A percentile compares a stretch with the other conserved stretches of the same genome.
Evolutionary conservation across 305 asterid genomes (phyloP).

Genomic region (Fraxinus paxiana): DNA sequence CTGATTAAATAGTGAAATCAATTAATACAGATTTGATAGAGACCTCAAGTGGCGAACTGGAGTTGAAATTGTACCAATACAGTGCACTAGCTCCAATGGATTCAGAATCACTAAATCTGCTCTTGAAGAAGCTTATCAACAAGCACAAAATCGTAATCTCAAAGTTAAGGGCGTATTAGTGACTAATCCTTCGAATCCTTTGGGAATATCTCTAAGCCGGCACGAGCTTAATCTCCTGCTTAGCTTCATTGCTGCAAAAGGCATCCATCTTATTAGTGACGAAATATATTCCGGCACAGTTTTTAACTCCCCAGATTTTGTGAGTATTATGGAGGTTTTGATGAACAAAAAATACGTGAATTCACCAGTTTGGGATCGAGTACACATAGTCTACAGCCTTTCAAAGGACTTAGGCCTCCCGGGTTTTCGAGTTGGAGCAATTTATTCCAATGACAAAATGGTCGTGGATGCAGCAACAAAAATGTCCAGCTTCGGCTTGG

Average conservation of each 20-base stretch:
- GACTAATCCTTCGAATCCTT: not conserved
- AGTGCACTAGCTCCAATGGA: constrained; percentile 7
- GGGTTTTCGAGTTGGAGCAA: constrained; percentile 26
- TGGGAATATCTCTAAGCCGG: not conserved
- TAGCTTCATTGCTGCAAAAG: constrained; percentile 2
- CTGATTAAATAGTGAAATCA: not conserved
- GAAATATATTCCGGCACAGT: constrained; percentile 30
- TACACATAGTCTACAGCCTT: constrained; percentile 30
- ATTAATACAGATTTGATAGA: constrained; percentile 13
- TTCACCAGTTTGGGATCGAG: constrained; percentile 20
- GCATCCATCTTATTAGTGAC: constrained; percentile 29
- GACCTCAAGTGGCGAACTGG: constrained; percentile 12
- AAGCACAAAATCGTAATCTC: not conserved
- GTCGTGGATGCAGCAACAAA: constrained; percentile 18
- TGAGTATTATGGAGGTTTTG: constrained; percentile 26
- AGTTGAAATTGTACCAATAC: constrained; percentile 11
- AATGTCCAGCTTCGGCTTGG: constrained; percentile 19
- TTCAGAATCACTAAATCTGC: constrained; percentile 13
- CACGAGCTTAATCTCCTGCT: not conserved
- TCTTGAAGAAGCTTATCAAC: constrained; percentile 10
- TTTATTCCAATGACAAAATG: constrained; percentile 20
- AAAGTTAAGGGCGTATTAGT: not conserved
- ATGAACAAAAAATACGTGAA: constrained; percentile 9
- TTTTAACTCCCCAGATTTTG: constrained; percentile 20
- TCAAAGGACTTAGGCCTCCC: constrained; percentile 30